Conservation (phyloP, 176 grass and related monocot species). For the Carex scoparia region DNA sequence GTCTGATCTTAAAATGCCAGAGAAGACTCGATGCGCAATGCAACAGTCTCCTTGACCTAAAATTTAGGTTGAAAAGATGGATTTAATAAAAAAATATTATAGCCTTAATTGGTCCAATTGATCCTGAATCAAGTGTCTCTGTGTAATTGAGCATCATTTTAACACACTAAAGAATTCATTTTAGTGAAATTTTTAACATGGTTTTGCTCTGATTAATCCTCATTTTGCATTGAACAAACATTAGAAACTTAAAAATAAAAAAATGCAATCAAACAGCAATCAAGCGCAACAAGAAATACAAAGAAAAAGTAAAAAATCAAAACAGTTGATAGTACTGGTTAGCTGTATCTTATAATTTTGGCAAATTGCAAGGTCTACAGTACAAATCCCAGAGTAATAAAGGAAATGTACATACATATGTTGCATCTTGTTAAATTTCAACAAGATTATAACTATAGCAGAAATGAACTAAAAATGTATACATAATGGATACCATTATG, state of each 20-base stretch:
- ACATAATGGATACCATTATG: slow-evolving; percentile 40
- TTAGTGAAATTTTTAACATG: neutral
- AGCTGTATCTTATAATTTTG: neutral
- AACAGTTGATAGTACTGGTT: neutral
- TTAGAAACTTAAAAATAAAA: no score
- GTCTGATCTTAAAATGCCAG: slow-evolving; percentile 91
- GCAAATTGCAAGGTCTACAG: neutral
- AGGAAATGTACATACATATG: neutral
- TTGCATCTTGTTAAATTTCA: neutral
- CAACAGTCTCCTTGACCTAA: slow-evolving; percentile 86
- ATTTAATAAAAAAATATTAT: neutral
- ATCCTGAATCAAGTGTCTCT: neutral
- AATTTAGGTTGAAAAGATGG: neutral
- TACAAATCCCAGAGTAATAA: neutral
- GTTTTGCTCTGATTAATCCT: neutral
- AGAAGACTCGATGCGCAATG: slow-evolving; percentile 92
- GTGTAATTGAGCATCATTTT: neutral
- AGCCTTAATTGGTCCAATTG: neutral
- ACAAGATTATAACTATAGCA: neutral
- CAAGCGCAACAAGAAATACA: no score
- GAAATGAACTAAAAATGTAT: neutral
- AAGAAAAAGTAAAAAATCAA: no score
- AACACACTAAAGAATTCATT: neutral
- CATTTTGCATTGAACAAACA: neutral
- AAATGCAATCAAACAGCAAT: no score